Evolutionary conservation across 257 asterid genomes (phyloP).

Genomic region (Primulina tabacum): DNA sequence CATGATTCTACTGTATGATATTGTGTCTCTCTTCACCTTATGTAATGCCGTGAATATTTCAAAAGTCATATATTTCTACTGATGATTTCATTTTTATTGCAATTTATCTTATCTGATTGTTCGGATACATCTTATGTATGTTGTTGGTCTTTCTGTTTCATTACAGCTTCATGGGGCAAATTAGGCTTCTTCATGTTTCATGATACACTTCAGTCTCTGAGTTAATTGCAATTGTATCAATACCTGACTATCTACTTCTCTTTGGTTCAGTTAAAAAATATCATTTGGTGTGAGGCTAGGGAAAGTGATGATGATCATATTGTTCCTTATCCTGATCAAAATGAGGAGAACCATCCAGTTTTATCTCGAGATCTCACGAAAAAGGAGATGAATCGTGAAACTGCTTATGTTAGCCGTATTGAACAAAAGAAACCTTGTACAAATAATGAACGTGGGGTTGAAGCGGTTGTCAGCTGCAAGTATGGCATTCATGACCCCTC

Average conservation of each 20-base stretch:
- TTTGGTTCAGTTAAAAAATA: constrained; percentile 59
- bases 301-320: constrained; percentile 63
- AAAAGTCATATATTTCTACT: too few relatives aligned
- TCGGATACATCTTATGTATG: neutral
- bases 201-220: neutral
- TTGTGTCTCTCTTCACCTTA: too few relatives aligned
- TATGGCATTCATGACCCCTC: constrained; percentile 36
- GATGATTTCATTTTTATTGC: too few relatives aligned
- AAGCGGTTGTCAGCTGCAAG: constrained; percentile 30
- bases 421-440: constrained; percentile 43
- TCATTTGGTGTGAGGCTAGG: constrained; percentile 78
- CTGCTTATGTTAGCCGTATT: constrained; percentile 30
- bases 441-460: constrained; percentile 36
- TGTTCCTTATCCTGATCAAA: constrained; percentile 71
- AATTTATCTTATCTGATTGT: too few relatives aligned
- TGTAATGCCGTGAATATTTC: too few relatives aligned
- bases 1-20: too few relatives aligned
- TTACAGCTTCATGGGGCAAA: neutral
- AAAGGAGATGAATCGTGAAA: constrained; percentile 51
- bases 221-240: neutral
- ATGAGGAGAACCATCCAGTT: constrained; percentile 43
- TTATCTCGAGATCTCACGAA: constrained; percentile 39
- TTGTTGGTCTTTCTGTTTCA: neutral
- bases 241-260: constrained; percentile 6
- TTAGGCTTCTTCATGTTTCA: neutral